phyloP scores from a whole-genome alignment of 768 basidiomycete genomes.

The Mrakia gelida region DNA sequence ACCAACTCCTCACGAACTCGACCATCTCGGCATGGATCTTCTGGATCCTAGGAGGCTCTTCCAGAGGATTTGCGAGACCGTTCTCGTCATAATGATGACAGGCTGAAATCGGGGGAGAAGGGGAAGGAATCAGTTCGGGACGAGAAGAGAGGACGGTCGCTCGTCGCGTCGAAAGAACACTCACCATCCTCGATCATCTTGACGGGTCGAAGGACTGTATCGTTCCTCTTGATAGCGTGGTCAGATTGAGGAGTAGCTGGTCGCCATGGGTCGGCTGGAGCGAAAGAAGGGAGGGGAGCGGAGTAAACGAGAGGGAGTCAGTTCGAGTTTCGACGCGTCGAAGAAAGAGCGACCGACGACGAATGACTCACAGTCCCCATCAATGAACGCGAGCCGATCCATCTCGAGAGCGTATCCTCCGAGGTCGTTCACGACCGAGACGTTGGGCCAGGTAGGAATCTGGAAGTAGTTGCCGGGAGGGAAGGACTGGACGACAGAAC shows the following conservation, averaged over 20 bases:
- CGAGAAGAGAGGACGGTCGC: not conserved
- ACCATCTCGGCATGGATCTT: constrained; percentile 77
- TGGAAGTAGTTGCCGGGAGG: constrained; percentile 69
- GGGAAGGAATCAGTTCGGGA: not conserved
- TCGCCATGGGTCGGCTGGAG: constrained; percentile 79
- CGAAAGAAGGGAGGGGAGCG: not conserved
- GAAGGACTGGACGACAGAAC: constrained; percentile 60
- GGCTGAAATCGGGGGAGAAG: too few relatives aligned
- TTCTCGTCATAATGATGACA: constrained; percentile 70
- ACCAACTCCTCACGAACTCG: constrained; percentile 72
- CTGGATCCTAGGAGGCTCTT: constrained; percentile 73
- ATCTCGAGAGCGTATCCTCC: constrained; percentile 80
- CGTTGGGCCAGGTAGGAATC: constrained; percentile 69
- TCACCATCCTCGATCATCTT: constrained; percentile 72
- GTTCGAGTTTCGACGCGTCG: not conserved
- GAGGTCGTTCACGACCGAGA: constrained; percentile 72
- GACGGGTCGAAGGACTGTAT: constrained; percentile 72
- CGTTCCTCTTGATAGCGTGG: constrained; percentile 58
- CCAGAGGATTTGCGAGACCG: constrained; percentile 57
- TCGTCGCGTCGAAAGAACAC: constrained; percentile 35
- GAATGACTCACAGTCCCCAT: constrained; percentile 64
- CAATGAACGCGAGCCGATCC: constrained; percentile 80
- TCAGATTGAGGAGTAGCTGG: constrained; percentile 53
- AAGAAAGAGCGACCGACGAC: not conserved
- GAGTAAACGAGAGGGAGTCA: not conserved